These are phyloP conservation scores for Malassezia slooffiae DNA, from an alignment of 1,284 basidiomycete genomes.

Conservation along the genomic window DNA sequence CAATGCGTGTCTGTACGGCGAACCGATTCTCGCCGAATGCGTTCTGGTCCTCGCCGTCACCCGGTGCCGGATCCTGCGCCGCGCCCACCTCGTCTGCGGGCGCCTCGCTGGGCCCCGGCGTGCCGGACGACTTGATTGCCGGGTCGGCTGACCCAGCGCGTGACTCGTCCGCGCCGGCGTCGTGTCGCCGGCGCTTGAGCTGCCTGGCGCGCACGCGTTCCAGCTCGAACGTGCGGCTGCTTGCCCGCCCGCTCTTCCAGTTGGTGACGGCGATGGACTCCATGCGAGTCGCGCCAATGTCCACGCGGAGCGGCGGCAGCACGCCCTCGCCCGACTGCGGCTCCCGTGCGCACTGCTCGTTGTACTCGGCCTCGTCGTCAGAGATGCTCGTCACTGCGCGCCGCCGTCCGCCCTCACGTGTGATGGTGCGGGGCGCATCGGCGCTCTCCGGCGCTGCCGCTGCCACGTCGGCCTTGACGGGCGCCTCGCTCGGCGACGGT, in stretches of 20 bases:
- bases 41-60: conserved; percentile 21
- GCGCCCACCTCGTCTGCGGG: conserved; percentile 2
- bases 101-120: conserved; percentile 7
- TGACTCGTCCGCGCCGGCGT: conserved; percentile 15
- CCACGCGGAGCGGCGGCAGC: conserved; percentile 10
- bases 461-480: too few species aligned
- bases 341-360: conserved; percentile 9
- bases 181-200: conserved; percentile 21
- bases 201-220: conserved; percentile 27
- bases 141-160: conserved; percentile 3
- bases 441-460: too few species aligned
- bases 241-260: conserved; percentile 30
- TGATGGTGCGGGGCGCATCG: too few species aligned
- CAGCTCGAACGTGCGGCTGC: conserved; percentile 36
- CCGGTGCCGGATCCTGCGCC: conserved; percentile 14
- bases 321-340: background rate
- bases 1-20: conserved; percentile 45
- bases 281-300: conserved; percentile 13
- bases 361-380: conserved; percentile 17
- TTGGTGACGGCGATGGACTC: conserved; percentile 20
- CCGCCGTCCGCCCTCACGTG: too few species aligned
- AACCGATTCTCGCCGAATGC: conserved; percentile 39
- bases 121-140: conserved; percentile 11
- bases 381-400: conserved; percentile 4
- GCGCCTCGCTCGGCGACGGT: too few species aligned